Percentiles rank a stretch among this genome's conserved stretches.
Conservation (phyloP, 2,329 filamentous ascomycete species). For the Talaromyces albobiverticillius region DNA sequence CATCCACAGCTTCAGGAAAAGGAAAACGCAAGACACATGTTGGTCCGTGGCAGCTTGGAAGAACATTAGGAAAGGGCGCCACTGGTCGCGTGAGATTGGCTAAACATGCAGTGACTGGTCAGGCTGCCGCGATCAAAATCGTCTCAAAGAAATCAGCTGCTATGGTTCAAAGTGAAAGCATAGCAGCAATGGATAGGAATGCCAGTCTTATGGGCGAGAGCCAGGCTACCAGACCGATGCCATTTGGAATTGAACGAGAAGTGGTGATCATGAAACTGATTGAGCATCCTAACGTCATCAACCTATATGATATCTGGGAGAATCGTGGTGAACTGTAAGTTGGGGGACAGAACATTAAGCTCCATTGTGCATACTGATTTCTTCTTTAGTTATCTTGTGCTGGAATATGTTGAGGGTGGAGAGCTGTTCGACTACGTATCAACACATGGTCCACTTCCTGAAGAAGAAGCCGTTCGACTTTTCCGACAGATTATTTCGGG, state of each 20-base stretch:
- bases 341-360: neutral
- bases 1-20: constrained; percentile 54
- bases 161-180: constrained; percentile 78
- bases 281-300: constrained; percentile 91
- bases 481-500: constrained; percentile 94
- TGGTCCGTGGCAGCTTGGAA: constrained; percentile 90
- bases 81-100: constrained; percentile 85
- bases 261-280: constrained; percentile 97
- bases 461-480: constrained; percentile 76
- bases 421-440: constrained; percentile 89
- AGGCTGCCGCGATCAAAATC: constrained; percentile 91
- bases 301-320: constrained; percentile 96
- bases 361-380: neutral
- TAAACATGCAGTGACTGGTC: constrained; percentile 72
- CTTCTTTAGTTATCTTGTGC: constrained; percentile 73
- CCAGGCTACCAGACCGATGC: constrained; percentile 68
- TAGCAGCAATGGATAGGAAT: constrained; percentile 76
- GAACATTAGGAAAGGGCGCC: constrained; percentile 82
- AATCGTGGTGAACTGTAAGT: constrained; percentile 89
- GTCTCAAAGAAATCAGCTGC: constrained; percentile 79
- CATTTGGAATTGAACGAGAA: constrained; percentile 86
- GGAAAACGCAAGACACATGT: constrained; percentile 69
- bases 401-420: constrained; percentile 82
- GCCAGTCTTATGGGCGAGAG: constrained; percentile 55
- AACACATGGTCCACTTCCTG: constrained; percentile 66